Conservation (phyloP, 2,329 filamentous ascomycete species). For the Stagonosporopsis chrysanthemi region DNA sequence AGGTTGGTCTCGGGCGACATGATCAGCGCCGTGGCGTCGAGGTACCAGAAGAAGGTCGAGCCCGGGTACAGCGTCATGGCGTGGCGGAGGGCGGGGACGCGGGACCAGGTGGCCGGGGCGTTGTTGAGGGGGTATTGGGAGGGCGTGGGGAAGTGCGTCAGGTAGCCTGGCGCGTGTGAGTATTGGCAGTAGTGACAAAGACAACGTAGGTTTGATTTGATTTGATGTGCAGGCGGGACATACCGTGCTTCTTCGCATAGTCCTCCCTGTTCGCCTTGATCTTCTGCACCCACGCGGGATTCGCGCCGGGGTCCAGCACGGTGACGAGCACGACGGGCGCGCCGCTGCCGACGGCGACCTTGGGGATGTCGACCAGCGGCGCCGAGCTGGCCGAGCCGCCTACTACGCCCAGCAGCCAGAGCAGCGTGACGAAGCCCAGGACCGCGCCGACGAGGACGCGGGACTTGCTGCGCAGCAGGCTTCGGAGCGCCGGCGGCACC, state of each 20-base stretch:
- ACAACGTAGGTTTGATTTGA: background rate
- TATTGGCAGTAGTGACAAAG: background rate
- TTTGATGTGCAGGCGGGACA: background rate
- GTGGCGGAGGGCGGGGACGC: constrained; percentile 86
- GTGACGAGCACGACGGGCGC: constrained; percentile 80
- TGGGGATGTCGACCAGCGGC: constrained; percentile 29
- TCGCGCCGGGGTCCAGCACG: constrained; percentile 74
- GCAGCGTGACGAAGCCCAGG: constrained; percentile 60
- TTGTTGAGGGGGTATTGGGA: constrained; percentile 75
- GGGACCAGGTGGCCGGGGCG: constrained; percentile 69
- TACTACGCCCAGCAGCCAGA: constrained; percentile 48
- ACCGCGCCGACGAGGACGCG: constrained; percentile 64
- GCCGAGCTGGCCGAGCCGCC: constrained; percentile 27
- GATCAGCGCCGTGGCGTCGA: constrained; percentile 85
- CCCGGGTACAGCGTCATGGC: constrained; percentile 82
- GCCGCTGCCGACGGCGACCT: constrained; percentile 53
- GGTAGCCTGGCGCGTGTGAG: constrained; percentile 70
- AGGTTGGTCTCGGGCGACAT: constrained; percentile 80
- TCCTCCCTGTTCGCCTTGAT: constrained; percentile 82
- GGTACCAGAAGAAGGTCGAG: constrained; percentile 83
- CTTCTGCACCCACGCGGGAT: constrained; percentile 71
- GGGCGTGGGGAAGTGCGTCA: constrained; percentile 80
- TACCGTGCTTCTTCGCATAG: constrained; percentile 88
- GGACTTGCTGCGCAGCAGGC: constrained; percentile 64
- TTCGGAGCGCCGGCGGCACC: constrained; percentile 56